Conservation (phyloP, 257 asterid species). For the Phtheirospermum japonicum region DNA sequence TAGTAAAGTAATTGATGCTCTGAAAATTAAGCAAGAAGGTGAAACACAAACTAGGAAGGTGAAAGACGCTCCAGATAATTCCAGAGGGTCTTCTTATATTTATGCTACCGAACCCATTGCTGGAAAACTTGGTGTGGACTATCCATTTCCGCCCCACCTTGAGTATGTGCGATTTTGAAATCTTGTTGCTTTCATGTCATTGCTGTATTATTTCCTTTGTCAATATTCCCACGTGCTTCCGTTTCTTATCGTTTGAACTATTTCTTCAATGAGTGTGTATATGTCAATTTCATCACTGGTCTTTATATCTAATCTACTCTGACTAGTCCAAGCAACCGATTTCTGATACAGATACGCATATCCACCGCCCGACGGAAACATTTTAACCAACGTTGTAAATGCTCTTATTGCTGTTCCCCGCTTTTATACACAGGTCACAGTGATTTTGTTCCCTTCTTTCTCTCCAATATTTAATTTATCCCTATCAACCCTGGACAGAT, state of each 20-base stretch:
- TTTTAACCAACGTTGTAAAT: slow-evolving; percentile 85
- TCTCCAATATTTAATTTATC: too few species aligned
- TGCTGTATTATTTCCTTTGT: background rate
- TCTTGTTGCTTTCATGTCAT: slow-evolving; percentile 9
- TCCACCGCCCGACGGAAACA: slow-evolving; percentile 94
- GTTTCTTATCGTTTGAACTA: background rate
- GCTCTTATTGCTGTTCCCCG: slow-evolving; percentile 98
- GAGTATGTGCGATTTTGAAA: slow-evolving; percentile 46
- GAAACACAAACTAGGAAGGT: background rate
- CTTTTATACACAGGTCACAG: slow-evolving; percentile 83
- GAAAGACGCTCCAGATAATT: background rate
- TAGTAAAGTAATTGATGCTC: slow-evolving; percentile 36
- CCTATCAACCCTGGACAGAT: background rate
- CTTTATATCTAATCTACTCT: too few species aligned
- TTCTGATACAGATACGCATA: slow-evolving; percentile 69
- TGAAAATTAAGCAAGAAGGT: slow-evolving; percentile 27
- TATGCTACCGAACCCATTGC: slow-evolving; percentile 60
- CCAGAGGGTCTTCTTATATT: background rate
- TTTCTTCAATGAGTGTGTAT: background rate
- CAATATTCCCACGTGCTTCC: background rate
- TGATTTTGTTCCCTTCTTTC: background rate
- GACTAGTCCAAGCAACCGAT: slow-evolving; percentile 16
- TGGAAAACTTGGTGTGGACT: slow-evolving; percentile 78
- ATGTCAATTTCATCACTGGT: too few species aligned
- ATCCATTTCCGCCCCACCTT: slow-evolving; percentile 91